Percentiles rank a stretch among this genome's conserved stretches.
Evolutionary conservation across 1,139 yeast genomes (phyloP).

Genomic region (Kurtzmaniella quercitrusa): DNA sequence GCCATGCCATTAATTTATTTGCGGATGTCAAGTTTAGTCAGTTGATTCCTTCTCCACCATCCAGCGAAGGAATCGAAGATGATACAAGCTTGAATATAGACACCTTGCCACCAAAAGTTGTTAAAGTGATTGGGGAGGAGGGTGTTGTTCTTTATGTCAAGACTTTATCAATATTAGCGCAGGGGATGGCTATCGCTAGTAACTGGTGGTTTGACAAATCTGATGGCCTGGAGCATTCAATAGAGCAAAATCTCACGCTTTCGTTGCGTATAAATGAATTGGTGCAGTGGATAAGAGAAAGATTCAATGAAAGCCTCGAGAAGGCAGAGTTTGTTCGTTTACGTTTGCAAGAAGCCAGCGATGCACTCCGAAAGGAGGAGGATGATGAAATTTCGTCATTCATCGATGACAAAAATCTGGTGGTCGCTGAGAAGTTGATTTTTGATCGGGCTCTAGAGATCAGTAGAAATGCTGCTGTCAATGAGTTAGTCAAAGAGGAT

Average conservation of each 20-base stretch:
- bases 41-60: slow-evolving; percentile 74
- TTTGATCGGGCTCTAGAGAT: slow-evolving; percentile 93
- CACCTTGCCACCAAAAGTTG: slow-evolving; percentile 55
- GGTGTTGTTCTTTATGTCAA: slow-evolving; percentile 84
- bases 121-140: slow-evolving; percentile 69
- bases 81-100: slow-evolving; percentile 37
- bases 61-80: slow-evolving; percentile 42
- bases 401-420: slow-evolving; percentile 14
- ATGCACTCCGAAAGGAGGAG: slow-evolving; percentile 16
- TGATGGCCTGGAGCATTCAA: slow-evolving; percentile 19
- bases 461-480: slow-evolving; percentile 85
- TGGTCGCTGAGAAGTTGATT: slow-evolving; percentile 77
- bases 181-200: slow-evolving; percentile 80
- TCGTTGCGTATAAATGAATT: slow-evolving; percentile 61
- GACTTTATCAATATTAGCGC: slow-evolving; percentile 73
- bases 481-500: slow-evolving; percentile 76
- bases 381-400: slow-evolving; percentile 5
- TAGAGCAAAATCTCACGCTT: slow-evolving; percentile 25
- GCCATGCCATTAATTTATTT: slow-evolving; percentile 81
- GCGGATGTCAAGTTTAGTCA: slow-evolving; percentile 91
- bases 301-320: slow-evolving; percentile 83
- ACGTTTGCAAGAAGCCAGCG: slow-evolving; percentile 50
- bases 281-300: slow-evolving; percentile 90
- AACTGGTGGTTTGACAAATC: slow-evolving; percentile 72
- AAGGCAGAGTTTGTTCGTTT: slow-evolving; percentile 76